Conservation (phyloP, 345 rosid genomes). For the Eucalyptus regnans region DNA sequence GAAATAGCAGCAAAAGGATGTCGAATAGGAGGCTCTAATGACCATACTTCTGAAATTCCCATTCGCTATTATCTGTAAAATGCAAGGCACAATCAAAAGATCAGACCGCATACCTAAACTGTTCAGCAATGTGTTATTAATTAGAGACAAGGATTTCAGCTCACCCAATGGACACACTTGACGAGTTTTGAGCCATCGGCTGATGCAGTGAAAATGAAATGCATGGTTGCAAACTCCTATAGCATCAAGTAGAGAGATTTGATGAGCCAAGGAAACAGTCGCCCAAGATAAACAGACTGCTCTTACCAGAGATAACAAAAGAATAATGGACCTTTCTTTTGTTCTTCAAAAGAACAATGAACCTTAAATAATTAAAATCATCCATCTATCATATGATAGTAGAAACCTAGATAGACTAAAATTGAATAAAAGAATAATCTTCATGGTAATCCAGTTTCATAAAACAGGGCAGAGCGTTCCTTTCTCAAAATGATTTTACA, state of each 20-base stretch:
- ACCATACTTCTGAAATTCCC: conserved; percentile 99
- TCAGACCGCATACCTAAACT: background rate
- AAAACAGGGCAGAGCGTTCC: background rate
- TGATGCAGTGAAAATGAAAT: conserved; percentile 97
- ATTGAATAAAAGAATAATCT: background rate
- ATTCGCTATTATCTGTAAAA: conserved; percentile 83
- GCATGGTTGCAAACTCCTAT: conserved; percentile 98
- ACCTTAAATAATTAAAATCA: background rate
- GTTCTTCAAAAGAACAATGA: background rate
- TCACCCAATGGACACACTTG: conserved; percentile 95
- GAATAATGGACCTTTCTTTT: background rate
- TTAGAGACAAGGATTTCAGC: background rate
- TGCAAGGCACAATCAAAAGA: background rate
- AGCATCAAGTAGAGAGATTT: background rate
- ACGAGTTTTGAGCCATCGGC: conserved; percentile 96
- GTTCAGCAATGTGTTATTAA: background rate
- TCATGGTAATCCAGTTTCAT: background rate
- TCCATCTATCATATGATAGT: background rate
- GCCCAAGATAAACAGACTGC: background rate
- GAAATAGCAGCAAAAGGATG: background rate
- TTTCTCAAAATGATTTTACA: background rate
- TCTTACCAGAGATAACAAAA: background rate
- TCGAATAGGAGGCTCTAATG: conserved; percentile 25
- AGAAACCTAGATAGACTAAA: background rate
- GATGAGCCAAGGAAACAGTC: background rate